Evolutionary conservation across 2,329 filamentous ascomycete species (phyloP), one percentile per base, ranked within the genome.

Genomic region (Paraconiothyrium sp.): DNA sequence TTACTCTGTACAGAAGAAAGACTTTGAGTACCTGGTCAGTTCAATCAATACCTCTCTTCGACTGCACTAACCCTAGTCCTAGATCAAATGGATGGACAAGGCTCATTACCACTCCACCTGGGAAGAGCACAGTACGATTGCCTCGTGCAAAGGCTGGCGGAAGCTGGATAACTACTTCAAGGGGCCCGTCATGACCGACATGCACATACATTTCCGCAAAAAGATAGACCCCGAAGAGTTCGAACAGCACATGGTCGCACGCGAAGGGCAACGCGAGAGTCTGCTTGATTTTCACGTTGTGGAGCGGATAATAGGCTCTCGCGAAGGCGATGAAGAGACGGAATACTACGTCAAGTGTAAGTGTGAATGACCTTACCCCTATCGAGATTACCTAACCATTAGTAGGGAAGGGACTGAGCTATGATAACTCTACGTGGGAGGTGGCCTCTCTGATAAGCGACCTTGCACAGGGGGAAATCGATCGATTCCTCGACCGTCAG

Each of bases 351-450:
- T 98, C 79, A 99, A 99, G 82, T 99, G 95, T 85, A 81, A 76
- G 76, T 69, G 22, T 11, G 16, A 59, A 39, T n/a, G 9, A 10
- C 48, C 20, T 24, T 46, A 32, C 56, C 64, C 62, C 62, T 61
- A 24, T 60, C 60, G 27, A 48, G 62, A 63, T 59, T 61, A 69
- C 56, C 67, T 76, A 70, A 75, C 66, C 43, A 27, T 52, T 16
- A 39, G 41, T 58, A 83, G 81, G 82, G 93, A 97, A 95, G 79
- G 92, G 92, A 11, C 86, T 98, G 55, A 92, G 90, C 56, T 99
- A 99, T 76, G 94, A 98, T 71, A 90, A 90, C 65, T 97, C 92
- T 79, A 99, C 96, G 1, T 99, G 96, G 96, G 95, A 99, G 77
- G 81, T 84, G 44, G 92, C 89, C 43, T 85, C 88, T 6, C 84